Base-by-base conservation (phyloP, 2,329 filamentous ascomycete genomes). In the Aschersonia sp. region DNA sequence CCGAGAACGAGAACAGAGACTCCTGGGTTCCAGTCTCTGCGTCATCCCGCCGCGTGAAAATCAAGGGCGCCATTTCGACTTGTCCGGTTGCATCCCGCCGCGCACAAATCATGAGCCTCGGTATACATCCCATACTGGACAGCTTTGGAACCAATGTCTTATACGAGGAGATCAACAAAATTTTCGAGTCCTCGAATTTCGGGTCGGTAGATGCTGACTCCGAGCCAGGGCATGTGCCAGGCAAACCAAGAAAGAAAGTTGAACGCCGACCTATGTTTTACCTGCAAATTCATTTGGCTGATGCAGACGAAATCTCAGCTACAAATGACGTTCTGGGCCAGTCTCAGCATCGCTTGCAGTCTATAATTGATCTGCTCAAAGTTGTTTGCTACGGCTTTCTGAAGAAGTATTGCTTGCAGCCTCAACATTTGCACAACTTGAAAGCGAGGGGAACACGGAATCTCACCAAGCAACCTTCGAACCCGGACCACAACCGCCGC, bases 241-340 rank as follows among this genome's bases (percentile, higher is more conserved):
- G 53, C 40, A 78, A 71, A 56, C 63, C 65, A 9, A 73, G 70
- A 43, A 91, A 86, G 59, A 73, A 80, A 0, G 68, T 89, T 7
- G 88, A 96, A 57, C 76, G 79, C 46, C 92, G 87, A 80, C 89
- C 91, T 0, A 91, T 91, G 81, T 97, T 95, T 57, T 84, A 82
- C 55, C 65, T 97, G n/a, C 78, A 78, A 31, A 75, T 95, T 38
- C 65, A 71, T 2, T 56, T 74, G 40, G 49, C 48, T 29, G 47
- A 44, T 44, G 48, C 49, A 9, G 51, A 56, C 2, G 61, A 64
- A n/a, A 31, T 62, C 2, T 63, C 69, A n/a, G 61, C 64, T 20
- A 48, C 59, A 4, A 59, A 65, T 28, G 53, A 60, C 2, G 29
- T 72, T 9, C 58, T 77, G 2, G 66, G 73, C 47, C 67, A 73